phyloP scores from a whole-genome alignment of 2,329 filamentous ascomycete species.

The Penicillium vulpinum region DNA sequence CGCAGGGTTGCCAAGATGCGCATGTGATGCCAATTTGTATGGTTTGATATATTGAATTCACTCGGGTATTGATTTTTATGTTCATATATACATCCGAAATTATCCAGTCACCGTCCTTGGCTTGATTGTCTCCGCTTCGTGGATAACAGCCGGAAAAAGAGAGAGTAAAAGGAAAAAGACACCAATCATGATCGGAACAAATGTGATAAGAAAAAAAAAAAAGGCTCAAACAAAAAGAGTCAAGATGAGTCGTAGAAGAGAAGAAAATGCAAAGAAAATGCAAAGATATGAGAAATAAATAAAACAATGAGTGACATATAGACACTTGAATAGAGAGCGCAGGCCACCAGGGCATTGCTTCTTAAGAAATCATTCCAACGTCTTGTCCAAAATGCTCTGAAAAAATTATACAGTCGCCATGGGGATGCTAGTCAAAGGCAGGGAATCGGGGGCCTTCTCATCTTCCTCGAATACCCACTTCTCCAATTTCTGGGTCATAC shows the following conservation, averaged over 20 bases:
- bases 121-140: background rate
- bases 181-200: conserved; percentile 4
- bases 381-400: background rate
- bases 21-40: no score
- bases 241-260: background rate
- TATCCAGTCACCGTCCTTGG: background rate
- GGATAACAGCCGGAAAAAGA: background rate
- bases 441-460: conserved; percentile 35
- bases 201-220: background rate
- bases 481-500: conserved; percentile 51
- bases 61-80: conserved; percentile 3
- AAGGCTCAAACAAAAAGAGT: background rate
- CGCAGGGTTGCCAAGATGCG: no score
- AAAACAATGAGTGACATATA: background rate
- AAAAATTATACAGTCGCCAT: conserved; percentile 22
- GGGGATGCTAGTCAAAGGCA: conserved; percentile 28
- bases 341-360: conserved; percentile 9
- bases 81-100: conserved; percentile 8
- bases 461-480: conserved; percentile 49
- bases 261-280: conserved; percentile 1
- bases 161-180: background rate
- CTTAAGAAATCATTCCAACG: background rate
- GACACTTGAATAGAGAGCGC: background rate
- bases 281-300: background rate
- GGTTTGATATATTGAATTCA: background rate